Evolutionary conservation across 1,284 basidiomycete genomes (phyloP).

Genomic region (Cryptococcus sp.): DNA sequence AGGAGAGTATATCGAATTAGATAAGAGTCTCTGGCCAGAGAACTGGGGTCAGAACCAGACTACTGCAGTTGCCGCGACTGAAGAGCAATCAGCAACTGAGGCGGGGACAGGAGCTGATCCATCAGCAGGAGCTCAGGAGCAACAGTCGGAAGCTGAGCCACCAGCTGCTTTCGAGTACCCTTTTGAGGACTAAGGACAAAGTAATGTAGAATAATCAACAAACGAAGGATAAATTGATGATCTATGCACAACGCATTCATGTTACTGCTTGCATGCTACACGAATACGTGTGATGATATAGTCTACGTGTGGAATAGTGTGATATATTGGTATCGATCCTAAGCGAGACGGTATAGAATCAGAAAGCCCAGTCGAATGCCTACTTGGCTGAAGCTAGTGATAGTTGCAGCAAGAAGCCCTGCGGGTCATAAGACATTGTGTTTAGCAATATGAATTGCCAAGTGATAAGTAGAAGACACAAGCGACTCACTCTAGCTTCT

Average conservation of each 20-base stretch:
- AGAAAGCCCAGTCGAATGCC: background rate
- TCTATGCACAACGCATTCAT: background rate
- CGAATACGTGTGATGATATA: too few relatives aligned
- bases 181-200: slow-evolving; percentile 41
- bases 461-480: background rate
- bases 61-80: slow-evolving; percentile 35
- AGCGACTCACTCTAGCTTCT: slow-evolving; percentile 38
- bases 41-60: slow-evolving; percentile 37
- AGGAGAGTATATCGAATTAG: slow-evolving; percentile 68
- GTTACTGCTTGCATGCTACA: too few relatives aligned
- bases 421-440: slow-evolving; percentile 1
- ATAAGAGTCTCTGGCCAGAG: slow-evolving; percentile 56
- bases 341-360: too few relatives aligned
- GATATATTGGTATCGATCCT: too few relatives aligned
- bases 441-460: background rate
- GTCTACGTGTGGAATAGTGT: background rate
- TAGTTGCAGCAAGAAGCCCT: slow-evolving; percentile 28
- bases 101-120: slow-evolving; percentile 24
- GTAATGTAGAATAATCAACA: background rate
- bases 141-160: slow-evolving; percentile 73
- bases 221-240: background rate
- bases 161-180: slow-evolving; percentile 60
- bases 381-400: background rate
- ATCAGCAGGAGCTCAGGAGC: slow-evolving; percentile 55
- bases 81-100: slow-evolving; percentile 38